Evolutionary conservation across 2,329 filamentous ascomycete genomes (phyloP), one percentile per base, ranked within the genome.

Genomic region (Epichloe glyceriae): DNA sequence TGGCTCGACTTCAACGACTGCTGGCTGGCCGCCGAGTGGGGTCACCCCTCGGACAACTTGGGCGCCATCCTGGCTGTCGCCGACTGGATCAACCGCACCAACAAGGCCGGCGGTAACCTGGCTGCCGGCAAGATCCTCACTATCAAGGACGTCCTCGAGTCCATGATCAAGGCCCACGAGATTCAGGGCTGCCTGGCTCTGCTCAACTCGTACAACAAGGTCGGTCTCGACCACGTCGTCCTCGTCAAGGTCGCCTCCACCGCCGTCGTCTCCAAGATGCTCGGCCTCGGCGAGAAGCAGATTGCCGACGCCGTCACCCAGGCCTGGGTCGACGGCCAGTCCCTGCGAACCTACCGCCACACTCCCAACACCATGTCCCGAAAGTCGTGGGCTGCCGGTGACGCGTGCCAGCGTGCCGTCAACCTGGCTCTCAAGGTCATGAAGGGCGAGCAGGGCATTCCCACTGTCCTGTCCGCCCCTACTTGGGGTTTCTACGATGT

Each of bases 1-100:
- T 98, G 93, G 93, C 81, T 98, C 63, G 93, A 98, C 75, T 98
- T 97, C 80, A 98, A 98, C 70, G 93, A 98, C 79, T 97, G 93
- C 81, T 98, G 91, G 93, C 78, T 97, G 57, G 93, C 91, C 43
- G 93, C 93, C 51, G 93, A 98, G 74, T 98, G 93, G 93, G 93
- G 93, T 53, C 93, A 98, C 71, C 93, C 93, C 55, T 96, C 90
- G 4, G 93, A 98, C 76, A 98, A 98, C 76, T 71, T 98, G 60
- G 93, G 93, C 56, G 93, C 91, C 62, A 98, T 98, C 66, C 81
- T 98, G 55, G 88, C 91, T 45, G 90, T 96, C 49, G 88, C 93
- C 54, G 93, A 98, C 76, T 98, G 93, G 93, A 82, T 95, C 64
- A 94, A 90, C 61, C 86, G 93, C 61, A 96, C 91, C 66, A 85